Conservation (phyloP, 192 early-diverging fungal genomes). For the Spizellomyces sp. region DNA sequence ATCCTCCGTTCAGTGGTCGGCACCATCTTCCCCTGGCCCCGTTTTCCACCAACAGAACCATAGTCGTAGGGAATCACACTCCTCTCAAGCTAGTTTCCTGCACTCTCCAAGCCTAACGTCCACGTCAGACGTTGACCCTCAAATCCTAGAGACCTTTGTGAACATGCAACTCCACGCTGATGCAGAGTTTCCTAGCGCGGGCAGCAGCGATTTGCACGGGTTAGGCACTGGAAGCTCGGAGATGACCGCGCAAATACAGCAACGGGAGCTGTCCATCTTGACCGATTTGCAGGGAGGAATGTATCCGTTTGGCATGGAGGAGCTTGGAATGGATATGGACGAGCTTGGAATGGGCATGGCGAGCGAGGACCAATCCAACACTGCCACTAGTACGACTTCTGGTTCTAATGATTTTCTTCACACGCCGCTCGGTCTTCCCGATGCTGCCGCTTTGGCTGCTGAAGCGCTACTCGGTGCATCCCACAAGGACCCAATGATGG, state of each 20-base stretch:
- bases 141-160: constrained; percentile 13
- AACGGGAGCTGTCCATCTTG: background rate
- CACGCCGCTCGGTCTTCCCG: background rate
- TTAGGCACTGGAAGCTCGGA: background rate
- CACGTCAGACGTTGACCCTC: constrained; percentile 9
- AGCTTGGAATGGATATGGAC: background rate
- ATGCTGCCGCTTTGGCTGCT: constrained; percentile 13
- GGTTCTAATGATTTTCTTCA: background rate
- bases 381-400: background rate
- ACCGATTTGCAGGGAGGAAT: constrained; percentile 1
- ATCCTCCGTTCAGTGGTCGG: too few relatives aligned
- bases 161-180: constrained; percentile 21
- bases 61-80: constrained; percentile 3
- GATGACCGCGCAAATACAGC: background rate
- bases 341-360: too few relatives aligned
- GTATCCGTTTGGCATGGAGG: background rate
- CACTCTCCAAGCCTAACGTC: background rate
- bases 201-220: background rate
- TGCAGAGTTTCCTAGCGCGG: background rate
- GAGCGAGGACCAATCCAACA: too few relatives aligned
- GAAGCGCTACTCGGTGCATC: background rate
- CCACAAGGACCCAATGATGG: background rate
- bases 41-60: background rate
- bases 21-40: too few relatives aligned
- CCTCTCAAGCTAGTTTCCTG: constrained; percentile 15